Evolutionary conservation across 805 yeast species (phyloP), one percentile per base, ranked within the genome.

Genomic region (Cyberlindnera misumaiensis): DNA sequence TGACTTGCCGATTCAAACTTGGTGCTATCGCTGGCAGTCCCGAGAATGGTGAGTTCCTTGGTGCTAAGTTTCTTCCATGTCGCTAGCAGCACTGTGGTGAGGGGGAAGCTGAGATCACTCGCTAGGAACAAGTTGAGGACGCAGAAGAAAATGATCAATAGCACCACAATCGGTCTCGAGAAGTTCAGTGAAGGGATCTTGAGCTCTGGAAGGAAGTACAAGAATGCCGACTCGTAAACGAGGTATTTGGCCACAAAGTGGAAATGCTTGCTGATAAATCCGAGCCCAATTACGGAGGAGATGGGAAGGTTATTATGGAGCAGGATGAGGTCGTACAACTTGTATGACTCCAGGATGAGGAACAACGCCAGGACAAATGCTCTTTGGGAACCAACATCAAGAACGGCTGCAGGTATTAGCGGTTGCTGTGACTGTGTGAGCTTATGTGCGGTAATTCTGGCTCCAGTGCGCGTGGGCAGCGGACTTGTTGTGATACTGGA

Each of bases 301-400:
- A 48, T 53, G 12, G 56, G 59, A 28, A 47, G 40, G 13, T 67
- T 72, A 18, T 73, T 67, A 49, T 79, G 78, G 41, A 84, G 60
- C 16, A 77, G 56, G 26, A 80, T 61, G 30, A 84, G 59, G 55
- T 86, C 95, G 49, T 83, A 84, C 1, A 85, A 40, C 55, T 93
- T 90, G 75, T 83, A 83, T n/a, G 85, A 75, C 59, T 89, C 97
- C n/a, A 90, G 68, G 26, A 83, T 66, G 2, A 73, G 64, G 54
- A 87, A 85, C 10, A 84, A 44, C 1, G 85, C 73, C n/a, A 80
- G 57, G 3, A 78, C 70, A 39, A 85, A 70, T 27, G 77, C 59
- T 43, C 96, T 66, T 58, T 90, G 98, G 11, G 84, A 75, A 2
- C 85, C 85, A 5, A 75, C 73, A 46, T 87, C 95, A 18, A 89